phyloP scores from a whole-genome alignment of 1,139 yeast species.

The Kluyveromyces marxianus region DNA sequence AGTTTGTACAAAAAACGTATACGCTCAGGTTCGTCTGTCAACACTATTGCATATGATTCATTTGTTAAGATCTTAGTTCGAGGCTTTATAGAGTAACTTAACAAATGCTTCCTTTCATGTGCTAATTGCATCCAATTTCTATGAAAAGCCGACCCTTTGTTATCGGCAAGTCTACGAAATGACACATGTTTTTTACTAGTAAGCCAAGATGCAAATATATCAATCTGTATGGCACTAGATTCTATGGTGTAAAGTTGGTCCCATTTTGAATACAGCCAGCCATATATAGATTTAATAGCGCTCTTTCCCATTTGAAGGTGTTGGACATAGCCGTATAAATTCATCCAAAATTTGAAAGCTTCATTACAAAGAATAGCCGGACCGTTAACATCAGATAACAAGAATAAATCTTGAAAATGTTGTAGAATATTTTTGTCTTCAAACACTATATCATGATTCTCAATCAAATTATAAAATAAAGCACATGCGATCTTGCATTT shows the following conservation, averaged over 20 bases:
- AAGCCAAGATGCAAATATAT: neutral
- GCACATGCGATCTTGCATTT: constrained; percentile 31
- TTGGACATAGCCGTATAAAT: constrained; percentile 34
- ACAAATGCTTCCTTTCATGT: neutral
- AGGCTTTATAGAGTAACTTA: neutral
- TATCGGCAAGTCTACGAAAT: neutral
- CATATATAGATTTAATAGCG: constrained; percentile 29
- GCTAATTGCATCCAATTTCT: neutral
- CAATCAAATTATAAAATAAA: constrained; percentile 24
- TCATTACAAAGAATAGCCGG: constrained; percentile 42
- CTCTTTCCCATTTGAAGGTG: constrained; percentile 27
- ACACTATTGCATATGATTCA: neutral
- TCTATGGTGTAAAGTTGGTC: constrained; percentile 14
- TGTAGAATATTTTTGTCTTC: constrained; percentile 37
- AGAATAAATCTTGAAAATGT: constrained; percentile 43
- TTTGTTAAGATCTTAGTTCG: neutral
- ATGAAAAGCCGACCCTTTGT: neutral
- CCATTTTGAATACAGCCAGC: constrained; percentile 48
- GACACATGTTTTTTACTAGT: neutral
- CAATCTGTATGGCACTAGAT: neutral
- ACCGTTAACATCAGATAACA: constrained; percentile 51
- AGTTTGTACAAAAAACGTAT: neutral
- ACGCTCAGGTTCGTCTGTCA: neutral
- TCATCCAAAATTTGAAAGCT: constrained; percentile 49
- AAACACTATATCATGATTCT: constrained; percentile 15